Evolutionary conservation across 805 yeast species (phyloP).

Genomic region (Sugiyamaella marilandica): DNA sequence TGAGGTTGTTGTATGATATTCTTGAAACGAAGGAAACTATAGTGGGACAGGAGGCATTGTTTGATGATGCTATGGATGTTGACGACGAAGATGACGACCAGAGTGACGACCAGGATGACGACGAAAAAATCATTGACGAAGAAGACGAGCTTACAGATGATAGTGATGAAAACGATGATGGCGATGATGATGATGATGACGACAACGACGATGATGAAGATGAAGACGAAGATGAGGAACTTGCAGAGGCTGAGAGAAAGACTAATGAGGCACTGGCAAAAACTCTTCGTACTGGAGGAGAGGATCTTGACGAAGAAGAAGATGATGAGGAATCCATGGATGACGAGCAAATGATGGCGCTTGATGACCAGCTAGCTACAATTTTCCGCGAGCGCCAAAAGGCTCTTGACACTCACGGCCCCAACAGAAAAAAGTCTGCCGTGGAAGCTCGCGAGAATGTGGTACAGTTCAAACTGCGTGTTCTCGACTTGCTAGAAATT

Average conservation of each 20-base stretch:
- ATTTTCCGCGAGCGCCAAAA: conserved; percentile 81
- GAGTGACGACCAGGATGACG: conserved; percentile 24
- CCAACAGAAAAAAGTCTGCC: conserved; percentile 54
- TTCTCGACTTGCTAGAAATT: conserved; percentile 70
- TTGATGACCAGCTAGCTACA: conserved; percentile 75
- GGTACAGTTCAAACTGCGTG: conserved; percentile 69
- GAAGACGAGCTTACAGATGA: conserved; percentile 41
- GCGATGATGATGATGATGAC: conserved; percentile 35
- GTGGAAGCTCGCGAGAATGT: conserved; percentile 75
- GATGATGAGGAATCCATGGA: conserved; percentile 81
- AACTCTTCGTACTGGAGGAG: conserved; percentile 20
- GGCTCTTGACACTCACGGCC: conserved; percentile 56
- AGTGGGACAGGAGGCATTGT: conserved; percentile 72
- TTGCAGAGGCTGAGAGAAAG: conserved; percentile 35
- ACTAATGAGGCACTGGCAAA: conserved; percentile 35
- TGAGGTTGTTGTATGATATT: conserved; percentile 50
- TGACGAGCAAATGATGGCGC: conserved; percentile 93
- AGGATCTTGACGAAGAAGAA: conserved; percentile 39
- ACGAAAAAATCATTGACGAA: conserved; percentile 29
- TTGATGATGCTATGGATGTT: conserved; percentile 48
- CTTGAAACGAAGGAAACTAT: conserved; percentile 67
- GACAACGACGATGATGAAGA: conserved; percentile 36
- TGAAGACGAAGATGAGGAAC: conserved; percentile 35
- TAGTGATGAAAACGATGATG: conserved; percentile 34
- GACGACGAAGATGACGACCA: conserved; percentile 36